A percentile compares a stretch with the other conserved stretches of the same genome.
phyloP scores from a whole-genome alignment of 1,139 yeast species.

The Magnusiomyces fungicola region DNA sequence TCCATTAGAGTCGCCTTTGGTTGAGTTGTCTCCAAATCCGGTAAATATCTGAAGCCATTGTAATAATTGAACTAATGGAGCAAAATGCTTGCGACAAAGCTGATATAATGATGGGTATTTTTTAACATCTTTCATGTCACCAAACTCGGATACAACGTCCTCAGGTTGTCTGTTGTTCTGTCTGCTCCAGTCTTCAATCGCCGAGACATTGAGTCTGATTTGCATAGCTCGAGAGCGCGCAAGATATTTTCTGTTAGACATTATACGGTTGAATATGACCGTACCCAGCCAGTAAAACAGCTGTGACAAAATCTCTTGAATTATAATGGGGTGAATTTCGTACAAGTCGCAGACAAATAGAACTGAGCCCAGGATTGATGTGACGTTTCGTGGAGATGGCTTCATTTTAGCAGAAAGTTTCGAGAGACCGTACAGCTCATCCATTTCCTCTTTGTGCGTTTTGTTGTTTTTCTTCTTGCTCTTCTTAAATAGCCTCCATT shows the following conservation, averaged over 20 bases:
- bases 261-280: slow-evolving; percentile 63
- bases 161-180: slow-evolving; percentile 59
- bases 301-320: slow-evolving; percentile 69
- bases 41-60: slow-evolving; percentile 91
- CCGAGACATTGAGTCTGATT: slow-evolving; percentile 74
- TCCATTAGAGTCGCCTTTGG: neutral
- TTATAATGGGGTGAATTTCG: slow-evolving; percentile 66
- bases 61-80: slow-evolving; percentile 68
- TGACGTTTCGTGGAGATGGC: slow-evolving; percentile 81
- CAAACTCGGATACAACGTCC: slow-evolving; percentile 31
- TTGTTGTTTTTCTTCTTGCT: slow-evolving; percentile 19
- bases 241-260: slow-evolving; percentile 57
- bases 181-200: slow-evolving; percentile 89
- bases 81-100: slow-evolving; percentile 59
- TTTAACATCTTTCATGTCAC: slow-evolving; percentile 20
- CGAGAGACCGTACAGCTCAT: slow-evolving; percentile 62
- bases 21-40: slow-evolving; percentile 40
- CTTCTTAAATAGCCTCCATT: slow-evolving; percentile 36
- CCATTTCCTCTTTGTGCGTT: slow-evolving; percentile 46
- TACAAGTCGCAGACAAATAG: slow-evolving; percentile 72
- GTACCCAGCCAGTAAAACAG: slow-evolving; percentile 74
- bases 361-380: slow-evolving; percentile 83
- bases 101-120: slow-evolving; percentile 32
- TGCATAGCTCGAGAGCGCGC: slow-evolving; percentile 85
- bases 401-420: slow-evolving; percentile 56